Conservation (phyloP, 1,139 yeast species). For the Saccharomyces hybrid region DNA sequence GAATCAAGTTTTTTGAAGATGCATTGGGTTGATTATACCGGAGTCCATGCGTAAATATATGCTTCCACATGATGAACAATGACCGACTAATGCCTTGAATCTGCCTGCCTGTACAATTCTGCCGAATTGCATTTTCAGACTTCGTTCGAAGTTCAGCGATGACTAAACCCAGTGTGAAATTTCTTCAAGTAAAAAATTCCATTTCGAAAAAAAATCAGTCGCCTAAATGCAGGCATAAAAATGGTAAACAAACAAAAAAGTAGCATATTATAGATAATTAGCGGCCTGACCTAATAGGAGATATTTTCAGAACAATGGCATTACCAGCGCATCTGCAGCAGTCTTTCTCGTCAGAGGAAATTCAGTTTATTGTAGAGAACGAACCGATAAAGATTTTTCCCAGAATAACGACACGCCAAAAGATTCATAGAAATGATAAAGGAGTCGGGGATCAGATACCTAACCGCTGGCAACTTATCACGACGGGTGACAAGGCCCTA, state of each 20-base stretch:
- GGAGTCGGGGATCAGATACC: conserved; percentile 1
- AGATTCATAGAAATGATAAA: conserved; percentile 9
- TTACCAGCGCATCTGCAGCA: conserved; percentile 50
- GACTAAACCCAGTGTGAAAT: background rate
- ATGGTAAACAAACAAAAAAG: background rate
- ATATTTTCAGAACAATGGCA: conserved; percentile 42
- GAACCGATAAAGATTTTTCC: conserved; percentile 68
- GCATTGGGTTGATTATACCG: conserved; percentile 25
- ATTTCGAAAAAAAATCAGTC: background rate
- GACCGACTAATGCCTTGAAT: background rate
- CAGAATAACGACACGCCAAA: conserved; percentile 28
- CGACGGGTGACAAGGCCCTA: conserved; percentile 43
- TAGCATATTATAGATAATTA: background rate
- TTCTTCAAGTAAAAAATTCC: background rate
- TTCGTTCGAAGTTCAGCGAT: background rate
- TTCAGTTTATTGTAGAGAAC: conserved; percentile 80
- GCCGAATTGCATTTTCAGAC: background rate
- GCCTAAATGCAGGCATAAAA: background rate
- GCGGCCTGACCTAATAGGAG: background rate
- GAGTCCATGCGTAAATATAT: conserved; percentile 6
- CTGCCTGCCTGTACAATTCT: background rate
- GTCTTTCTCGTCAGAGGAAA: conserved; percentile 68
- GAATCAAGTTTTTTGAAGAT: conserved; percentile 42
- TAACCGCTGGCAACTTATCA: conserved; percentile 23
- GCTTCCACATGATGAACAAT: conserved; percentile 7